Conservation (phyloP, 2,329 filamentous ascomycete species). For the Pestalotiopsis sp. region DNA sequence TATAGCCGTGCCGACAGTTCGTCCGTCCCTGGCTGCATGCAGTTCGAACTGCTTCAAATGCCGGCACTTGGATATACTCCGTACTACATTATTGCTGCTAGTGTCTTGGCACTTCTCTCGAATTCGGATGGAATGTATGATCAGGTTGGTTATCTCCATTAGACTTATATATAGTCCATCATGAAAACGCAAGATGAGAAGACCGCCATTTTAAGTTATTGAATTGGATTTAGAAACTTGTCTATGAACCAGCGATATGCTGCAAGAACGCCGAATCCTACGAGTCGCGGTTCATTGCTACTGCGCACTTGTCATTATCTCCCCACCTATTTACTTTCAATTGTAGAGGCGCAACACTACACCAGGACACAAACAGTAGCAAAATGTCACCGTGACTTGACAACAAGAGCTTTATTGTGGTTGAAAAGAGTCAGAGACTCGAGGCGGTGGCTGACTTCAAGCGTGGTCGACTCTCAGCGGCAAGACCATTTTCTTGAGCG, state of each 20-base stretch:
- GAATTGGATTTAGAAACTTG: too few relatives aligned
- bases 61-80: neutral
- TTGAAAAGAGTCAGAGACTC: neutral
- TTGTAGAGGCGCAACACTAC: neutral
- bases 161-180: too few relatives aligned
- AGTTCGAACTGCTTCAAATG: neutral
- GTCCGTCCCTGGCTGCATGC: neutral
- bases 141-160: neutral
- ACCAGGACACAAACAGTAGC: neutral
- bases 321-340: too few relatives aligned
- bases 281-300: too few relatives aligned
- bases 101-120: neutral
- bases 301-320: too few relatives aligned
- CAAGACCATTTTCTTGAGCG: too few relatives aligned
- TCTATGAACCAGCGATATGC: neutral
- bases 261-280: neutral
- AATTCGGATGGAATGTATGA: neutral
- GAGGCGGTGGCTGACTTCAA: too few relatives aligned
- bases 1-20: neutral
- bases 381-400: neutral
- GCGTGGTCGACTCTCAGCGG: too few relatives aligned
- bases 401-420: neutral
- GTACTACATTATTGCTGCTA: too few relatives aligned
- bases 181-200: too few relatives aligned
- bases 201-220: too few relatives aligned